Conservation (phyloP, 306 rosid genomes). For the Dalbergia cultrata region DNA sequence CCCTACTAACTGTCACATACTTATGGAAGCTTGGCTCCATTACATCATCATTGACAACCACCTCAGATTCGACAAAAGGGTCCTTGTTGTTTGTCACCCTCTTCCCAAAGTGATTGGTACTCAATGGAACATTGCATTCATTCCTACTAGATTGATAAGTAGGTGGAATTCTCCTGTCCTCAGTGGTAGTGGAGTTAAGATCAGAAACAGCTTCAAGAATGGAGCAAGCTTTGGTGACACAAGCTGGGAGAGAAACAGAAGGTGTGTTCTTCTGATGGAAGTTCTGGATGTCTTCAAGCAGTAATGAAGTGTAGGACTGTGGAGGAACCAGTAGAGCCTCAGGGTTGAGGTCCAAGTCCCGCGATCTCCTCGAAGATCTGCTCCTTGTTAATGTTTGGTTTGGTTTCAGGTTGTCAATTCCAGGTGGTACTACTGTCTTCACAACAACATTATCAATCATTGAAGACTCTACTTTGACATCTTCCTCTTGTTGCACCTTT, state of each 20-base stretch:
- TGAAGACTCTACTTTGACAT: constrained; percentile 45
- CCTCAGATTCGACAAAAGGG: constrained; percentile 80
- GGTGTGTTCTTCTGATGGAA: constrained; percentile 85
- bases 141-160: constrained; percentile 55
- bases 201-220: constrained; percentile 97
- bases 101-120: constrained; percentile 43
- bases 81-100: constrained; percentile 55
- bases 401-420: constrained; percentile 53
- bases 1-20: constrained; percentile 78
- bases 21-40: constrained; percentile 85
- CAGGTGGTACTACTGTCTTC: constrained; percentile 52
- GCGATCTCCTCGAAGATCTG: constrained; percentile 78
- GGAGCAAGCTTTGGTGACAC: constrained; percentile 92
- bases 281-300: constrained; percentile 90
- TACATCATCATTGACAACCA: constrained; percentile 68
- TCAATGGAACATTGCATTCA: constrained; percentile 45
- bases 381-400: constrained; percentile 73
- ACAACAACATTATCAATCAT: constrained; percentile 42
- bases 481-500: constrained; percentile 55
- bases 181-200: constrained; percentile 71
- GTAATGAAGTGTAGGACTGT: constrained; percentile 75
- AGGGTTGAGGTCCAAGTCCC: constrained; percentile 77
- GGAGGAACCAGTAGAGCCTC: constrained; percentile 61
- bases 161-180: constrained; percentile 52
- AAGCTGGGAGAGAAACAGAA: constrained; percentile 75